Conservation (phyloP, 139 green algal genomes). For the Zygnema circumcarinatum region DNA sequence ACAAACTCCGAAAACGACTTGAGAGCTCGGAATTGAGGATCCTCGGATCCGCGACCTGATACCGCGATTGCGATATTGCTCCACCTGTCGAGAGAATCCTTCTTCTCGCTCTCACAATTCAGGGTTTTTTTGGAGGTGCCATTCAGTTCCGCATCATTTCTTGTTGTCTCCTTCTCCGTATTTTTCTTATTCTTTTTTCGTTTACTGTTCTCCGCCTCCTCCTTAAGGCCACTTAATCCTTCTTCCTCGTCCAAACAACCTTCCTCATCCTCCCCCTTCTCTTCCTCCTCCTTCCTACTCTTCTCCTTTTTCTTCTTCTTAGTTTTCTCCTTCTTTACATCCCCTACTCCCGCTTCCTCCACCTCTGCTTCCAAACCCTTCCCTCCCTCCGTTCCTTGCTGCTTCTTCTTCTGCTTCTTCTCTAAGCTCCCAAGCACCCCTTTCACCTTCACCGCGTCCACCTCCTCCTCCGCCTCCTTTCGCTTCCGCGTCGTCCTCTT, state of each 20-base stretch:
- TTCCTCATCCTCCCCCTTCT: slow-evolving; percentile 24
- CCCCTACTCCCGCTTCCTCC: not conserved
- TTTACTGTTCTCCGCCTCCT: slow-evolving; percentile 25
- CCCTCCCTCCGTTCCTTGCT: slow-evolving; percentile 2
- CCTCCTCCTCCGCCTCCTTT: slow-evolving; percentile 8
- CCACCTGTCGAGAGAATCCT: slow-evolving; percentile 64
- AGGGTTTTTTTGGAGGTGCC: too few species aligned
- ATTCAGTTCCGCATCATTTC: too few species aligned
- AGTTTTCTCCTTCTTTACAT: slow-evolving; percentile 33
- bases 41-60: slow-evolving; percentile 69
- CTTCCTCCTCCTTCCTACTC: not conserved
- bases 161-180: slow-evolving; percentile 31
- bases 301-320: slow-evolving; percentile 15
- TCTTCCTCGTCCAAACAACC: slow-evolving; percentile 30
- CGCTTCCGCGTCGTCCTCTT: not conserved
- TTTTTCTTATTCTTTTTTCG: slow-evolving; percentile 24
- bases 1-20: slow-evolving; percentile 78
- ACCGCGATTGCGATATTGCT: slow-evolving; percentile 85
- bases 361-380: slow-evolving; percentile 14
- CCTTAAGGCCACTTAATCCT: not conserved
- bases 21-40: slow-evolving; percentile 80
- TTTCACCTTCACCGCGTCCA: slow-evolving; percentile 15
- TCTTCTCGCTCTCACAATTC: too few species aligned
- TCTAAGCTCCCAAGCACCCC: slow-evolving; percentile 9
- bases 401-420: not conserved